Evolutionary conservation across 2,329 filamentous ascomycete genomes (phyloP).

Genomic region (Simplicillium aogashimaense): DNA sequence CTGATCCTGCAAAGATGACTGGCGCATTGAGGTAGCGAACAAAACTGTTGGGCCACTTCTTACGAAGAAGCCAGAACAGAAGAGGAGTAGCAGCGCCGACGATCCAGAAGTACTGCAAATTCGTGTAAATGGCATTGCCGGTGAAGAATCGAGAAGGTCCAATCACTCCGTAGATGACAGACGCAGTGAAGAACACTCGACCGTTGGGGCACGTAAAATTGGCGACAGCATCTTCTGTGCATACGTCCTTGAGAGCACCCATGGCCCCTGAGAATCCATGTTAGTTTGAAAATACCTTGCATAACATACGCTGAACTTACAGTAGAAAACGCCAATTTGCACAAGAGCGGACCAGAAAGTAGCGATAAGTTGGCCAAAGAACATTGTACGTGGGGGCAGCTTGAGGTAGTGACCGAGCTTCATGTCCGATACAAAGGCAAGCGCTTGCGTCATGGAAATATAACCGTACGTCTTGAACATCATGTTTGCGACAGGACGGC

Average conservation of each 20-base stretch:
- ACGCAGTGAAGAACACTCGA: slow-evolving; percentile 46
- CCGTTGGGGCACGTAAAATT: slow-evolving; percentile 44
- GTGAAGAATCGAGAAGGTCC: slow-evolving; percentile 19
- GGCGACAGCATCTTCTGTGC: slow-evolving; percentile 29
- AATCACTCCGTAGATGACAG: slow-evolving; percentile 47
- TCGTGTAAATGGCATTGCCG: slow-evolving; percentile 24
- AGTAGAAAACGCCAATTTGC: slow-evolving; percentile 18
- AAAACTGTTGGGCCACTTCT: slow-evolving; percentile 29
- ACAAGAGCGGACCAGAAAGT: slow-evolving; percentile 26
- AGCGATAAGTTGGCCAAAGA: slow-evolving; percentile 32
- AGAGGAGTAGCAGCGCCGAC: slow-evolving; percentile 34
- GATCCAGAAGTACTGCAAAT: slow-evolving; percentile 41
- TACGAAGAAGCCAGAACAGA: slow-evolving; percentile 32
- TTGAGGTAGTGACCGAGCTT: slow-evolving; percentile 40
- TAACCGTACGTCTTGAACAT: slow-evolving; percentile 13
- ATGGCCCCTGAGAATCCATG: slow-evolving; percentile 11
- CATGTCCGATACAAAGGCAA: slow-evolving; percentile 35
- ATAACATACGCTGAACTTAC: background rate
- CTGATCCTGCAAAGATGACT: slow-evolving; percentile 36
- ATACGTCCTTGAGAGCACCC: slow-evolving; percentile 36
- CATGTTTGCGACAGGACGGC: slow-evolving; percentile 11
- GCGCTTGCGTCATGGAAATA: slow-evolving; percentile 22
- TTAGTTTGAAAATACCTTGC: too few species aligned
- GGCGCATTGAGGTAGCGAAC: slow-evolving; percentile 39
- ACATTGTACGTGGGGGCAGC: slow-evolving; percentile 32